Conservation (phyloP, 257 asterid genomes). For the Nicotiana obtusifolia region DNA sequence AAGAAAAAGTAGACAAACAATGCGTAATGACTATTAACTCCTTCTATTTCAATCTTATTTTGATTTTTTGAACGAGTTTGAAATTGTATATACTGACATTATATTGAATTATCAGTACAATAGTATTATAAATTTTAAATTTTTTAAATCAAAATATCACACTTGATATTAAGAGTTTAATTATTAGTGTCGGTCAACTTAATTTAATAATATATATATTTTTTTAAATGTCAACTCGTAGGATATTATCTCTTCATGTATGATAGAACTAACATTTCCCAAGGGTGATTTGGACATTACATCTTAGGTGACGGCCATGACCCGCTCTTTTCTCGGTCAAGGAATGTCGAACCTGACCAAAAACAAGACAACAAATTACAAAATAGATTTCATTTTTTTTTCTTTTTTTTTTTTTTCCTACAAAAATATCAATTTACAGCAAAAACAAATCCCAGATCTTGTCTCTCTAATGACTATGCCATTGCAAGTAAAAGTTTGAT, state of each 20-base stretch:
- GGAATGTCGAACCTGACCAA: background rate
- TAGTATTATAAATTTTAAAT: background rate
- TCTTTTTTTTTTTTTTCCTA: background rate
- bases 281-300: conserved; percentile 4
- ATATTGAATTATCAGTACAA: background rate
- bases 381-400: background rate
- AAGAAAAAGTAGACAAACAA: background rate
- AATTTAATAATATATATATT: background rate
- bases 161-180: background rate
- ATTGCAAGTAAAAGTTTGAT: background rate
- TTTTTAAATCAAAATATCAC: background rate
- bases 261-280: background rate
- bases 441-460: conserved; percentile 1
- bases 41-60: background rate
- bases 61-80: background rate
- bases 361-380: background rate
- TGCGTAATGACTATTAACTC: background rate
- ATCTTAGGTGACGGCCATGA: background rate
- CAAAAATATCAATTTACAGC: background rate
- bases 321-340: conserved; percentile 9
- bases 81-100: background rate
- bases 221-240: no score
- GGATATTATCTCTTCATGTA: background rate
- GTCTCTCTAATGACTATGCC: background rate
- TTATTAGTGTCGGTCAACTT: background rate